Evolutionary conservation across 1,284 basidiomycete species (phyloP).

Genomic region (Cutaneotrichosporon daszewskae): DNA sequence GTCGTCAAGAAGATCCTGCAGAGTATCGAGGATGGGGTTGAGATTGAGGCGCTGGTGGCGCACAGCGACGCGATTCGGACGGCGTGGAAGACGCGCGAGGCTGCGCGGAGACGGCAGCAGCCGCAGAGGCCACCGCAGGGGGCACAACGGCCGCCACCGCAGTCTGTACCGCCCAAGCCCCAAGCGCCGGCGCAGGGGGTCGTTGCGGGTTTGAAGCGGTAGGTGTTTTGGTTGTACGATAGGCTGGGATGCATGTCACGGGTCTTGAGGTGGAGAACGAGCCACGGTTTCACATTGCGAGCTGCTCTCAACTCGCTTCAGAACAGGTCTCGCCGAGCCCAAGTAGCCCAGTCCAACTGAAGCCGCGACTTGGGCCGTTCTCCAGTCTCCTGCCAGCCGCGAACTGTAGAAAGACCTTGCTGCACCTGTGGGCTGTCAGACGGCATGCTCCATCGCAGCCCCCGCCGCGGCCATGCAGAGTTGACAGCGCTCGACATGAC

Average conservation of each 20-base stretch:
- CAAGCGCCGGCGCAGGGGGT: conserved; percentile 14
- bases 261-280: background rate
- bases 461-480: no score
- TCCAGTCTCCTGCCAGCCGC: no score
- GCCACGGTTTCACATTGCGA: no score
- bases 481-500: no score
- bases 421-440: no score
- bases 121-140: conserved; percentile 4
- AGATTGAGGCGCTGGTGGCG: conserved; percentile 62
- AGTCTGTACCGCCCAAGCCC: background rate
- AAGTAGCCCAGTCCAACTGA: no score
- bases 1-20: conserved; percentile 79
- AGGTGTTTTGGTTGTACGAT: background rate
- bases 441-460: no score
- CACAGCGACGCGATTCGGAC: conserved; percentile 34
- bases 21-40: conserved; percentile 85
- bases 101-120: no score
- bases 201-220: conserved; percentile 32
- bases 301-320: no score
- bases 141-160: background rate
- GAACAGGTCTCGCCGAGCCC: no score
- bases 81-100: conserved; percentile 39
- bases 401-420: no score
- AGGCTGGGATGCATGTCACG: conserved; percentile 3
- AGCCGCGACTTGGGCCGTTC: no score